These are phyloP conservation scores for Hypocreales sp. DNA, from an alignment of 2,329 filamentous ascomycete species.

Conservation along the genomic window DNA sequence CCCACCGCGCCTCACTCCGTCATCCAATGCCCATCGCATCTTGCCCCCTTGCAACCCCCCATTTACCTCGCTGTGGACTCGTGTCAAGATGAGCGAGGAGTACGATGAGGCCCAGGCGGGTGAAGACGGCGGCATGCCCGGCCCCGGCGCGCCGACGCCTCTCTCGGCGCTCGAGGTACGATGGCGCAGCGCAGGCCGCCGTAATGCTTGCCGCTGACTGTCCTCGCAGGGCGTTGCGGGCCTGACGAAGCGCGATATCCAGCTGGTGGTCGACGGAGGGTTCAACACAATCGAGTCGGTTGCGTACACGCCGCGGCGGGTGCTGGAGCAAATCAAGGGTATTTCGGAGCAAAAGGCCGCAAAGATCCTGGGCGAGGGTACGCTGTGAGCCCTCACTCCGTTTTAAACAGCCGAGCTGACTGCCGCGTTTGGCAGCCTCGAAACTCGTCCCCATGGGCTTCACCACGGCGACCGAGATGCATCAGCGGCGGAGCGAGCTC, in stretches of 20 bases:
- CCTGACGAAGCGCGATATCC: constrained; percentile 88
- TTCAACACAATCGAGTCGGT: constrained; percentile 93
- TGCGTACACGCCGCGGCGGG: constrained; percentile 73
- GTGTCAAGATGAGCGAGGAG: constrained; percentile 28
- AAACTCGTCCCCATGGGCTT: constrained; percentile 98
- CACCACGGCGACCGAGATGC: constrained; percentile 98
- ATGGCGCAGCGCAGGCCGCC: no score
- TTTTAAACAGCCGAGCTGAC: no score
- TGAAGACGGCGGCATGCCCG: constrained; percentile 60
- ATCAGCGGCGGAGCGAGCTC: constrained; percentile 85
- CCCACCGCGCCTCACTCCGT: constrained; percentile 12
- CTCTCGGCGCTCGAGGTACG: constrained; percentile 72
- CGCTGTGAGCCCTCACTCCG: no score
- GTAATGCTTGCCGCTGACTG: no score
- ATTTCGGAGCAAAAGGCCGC: constrained; percentile 94
- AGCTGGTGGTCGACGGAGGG: constrained; percentile 79
- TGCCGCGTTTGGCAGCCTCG: constrained; percentile 49
- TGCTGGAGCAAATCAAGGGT: constrained; percentile 89
- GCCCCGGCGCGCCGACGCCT: constrained; percentile 87
- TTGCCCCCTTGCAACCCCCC: no score
- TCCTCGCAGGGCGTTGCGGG: constrained; percentile 60
- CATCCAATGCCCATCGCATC: no score
- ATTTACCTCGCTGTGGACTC: no score
- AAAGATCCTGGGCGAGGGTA: constrained; percentile 82
- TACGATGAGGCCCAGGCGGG: constrained; percentile 49